phyloP scores from a whole-genome alignment of 495 filamentous ascomycete species.

The Platismatia glauca region DNA sequence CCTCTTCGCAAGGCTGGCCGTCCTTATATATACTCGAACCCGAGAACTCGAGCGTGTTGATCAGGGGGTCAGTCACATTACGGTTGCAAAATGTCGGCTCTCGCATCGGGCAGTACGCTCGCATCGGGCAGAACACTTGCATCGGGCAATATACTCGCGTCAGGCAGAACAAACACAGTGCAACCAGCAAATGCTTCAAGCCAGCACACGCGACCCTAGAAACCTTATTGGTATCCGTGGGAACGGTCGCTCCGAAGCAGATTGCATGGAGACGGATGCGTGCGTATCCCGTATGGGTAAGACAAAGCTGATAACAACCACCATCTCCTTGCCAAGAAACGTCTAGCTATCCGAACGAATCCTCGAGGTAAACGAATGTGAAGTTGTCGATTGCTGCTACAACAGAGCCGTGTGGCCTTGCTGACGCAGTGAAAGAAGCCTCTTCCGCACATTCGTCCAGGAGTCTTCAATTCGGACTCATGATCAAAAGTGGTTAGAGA shows the following conservation, averaged over 20 bases:
- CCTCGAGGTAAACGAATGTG: not conserved
- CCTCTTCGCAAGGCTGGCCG: not conserved
- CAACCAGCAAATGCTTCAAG: not conserved
- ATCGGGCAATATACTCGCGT: too few species aligned
- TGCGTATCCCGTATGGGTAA: not conserved
- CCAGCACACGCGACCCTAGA: not conserved
- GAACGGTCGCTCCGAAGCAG: not conserved
- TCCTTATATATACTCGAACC: not conserved
- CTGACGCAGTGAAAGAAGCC: not conserved
- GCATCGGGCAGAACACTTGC: not conserved
- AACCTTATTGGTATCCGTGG: not conserved
- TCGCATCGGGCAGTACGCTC: not conserved
- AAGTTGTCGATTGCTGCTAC: not conserved
- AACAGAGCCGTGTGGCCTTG: not conserved
- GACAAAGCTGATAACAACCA: not conserved
- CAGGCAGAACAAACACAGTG: not conserved
- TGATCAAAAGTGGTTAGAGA: not conserved
- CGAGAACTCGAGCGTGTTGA: not conserved
- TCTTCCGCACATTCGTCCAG: not conserved
- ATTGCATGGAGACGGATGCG: not conserved
- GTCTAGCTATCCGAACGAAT: not conserved
- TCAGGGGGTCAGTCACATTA: not conserved
- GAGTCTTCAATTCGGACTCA: not conserved
- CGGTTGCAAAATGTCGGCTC: not conserved
- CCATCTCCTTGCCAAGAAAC: not conserved